phyloP scores from a whole-genome alignment of 805 yeast genomes.

The Torulaspora delbrueckii region DNA sequence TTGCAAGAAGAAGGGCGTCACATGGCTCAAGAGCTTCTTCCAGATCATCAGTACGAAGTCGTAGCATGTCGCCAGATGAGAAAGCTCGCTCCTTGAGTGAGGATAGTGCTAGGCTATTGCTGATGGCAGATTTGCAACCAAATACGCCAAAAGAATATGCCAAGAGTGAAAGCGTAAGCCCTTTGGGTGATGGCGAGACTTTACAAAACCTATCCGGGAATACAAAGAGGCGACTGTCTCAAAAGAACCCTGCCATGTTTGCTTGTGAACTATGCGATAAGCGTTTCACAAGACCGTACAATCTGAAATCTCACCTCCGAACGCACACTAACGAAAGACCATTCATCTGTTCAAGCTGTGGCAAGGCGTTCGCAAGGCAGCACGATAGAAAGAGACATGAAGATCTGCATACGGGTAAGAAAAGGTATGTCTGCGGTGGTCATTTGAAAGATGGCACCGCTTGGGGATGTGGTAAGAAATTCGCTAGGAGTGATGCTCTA shows the following conservation, averaged over 20 bases:
- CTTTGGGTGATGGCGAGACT: slow-evolving; percentile 18
- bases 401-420: slow-evolving; percentile 70
- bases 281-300: slow-evolving; percentile 87
- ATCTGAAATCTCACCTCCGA: slow-evolving; percentile 81
- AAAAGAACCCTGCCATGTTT: slow-evolving; percentile 30
- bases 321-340: slow-evolving; percentile 88
- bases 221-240: slow-evolving; percentile 16
- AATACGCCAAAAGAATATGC: slow-evolving; percentile 9
- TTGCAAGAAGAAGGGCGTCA: slow-evolving; percentile 21
- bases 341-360: slow-evolving; percentile 65
- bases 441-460: slow-evolving; percentile 48
- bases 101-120: slow-evolving; percentile 30
- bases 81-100: slow-evolving; percentile 32
- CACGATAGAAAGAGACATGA: slow-evolving; percentile 77
- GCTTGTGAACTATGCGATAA: slow-evolving; percentile 83
- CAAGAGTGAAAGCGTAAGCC: slow-evolving; percentile 5
- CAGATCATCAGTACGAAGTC: slow-evolving; percentile 14
- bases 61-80: slow-evolving; percentile 26
- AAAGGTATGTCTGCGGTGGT: slow-evolving; percentile 69
- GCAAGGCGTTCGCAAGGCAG: slow-evolving; percentile 75
- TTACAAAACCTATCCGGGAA: slow-evolving; percentile 16
- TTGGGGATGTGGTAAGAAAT: slow-evolving; percentile 81
- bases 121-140: slow-evolving; percentile 27
- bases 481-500: slow-evolving; percentile 76
- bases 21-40: slow-evolving; percentile 17